These are phyloP conservation scores for Castanopsis chinensis DNA, from an alignment of 306 rosid genomes.

Conservation along the genomic window DNA sequence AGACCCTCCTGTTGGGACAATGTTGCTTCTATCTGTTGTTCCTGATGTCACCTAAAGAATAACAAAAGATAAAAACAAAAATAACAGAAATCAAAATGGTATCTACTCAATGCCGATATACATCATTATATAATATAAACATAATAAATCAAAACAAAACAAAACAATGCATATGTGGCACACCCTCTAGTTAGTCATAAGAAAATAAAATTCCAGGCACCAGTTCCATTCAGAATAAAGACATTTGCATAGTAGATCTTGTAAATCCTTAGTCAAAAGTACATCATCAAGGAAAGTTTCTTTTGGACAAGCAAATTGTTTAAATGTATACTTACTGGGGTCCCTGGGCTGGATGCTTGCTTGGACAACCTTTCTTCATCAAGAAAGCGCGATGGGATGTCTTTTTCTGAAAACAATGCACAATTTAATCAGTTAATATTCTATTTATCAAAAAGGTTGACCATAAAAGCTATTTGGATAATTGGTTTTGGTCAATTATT, in stretches of 20 bases:
- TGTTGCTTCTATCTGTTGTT: conserved; percentile 35
- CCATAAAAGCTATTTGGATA: conserved; percentile 8
- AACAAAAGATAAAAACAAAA: conserved; percentile 15
- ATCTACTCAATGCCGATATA: neutral
- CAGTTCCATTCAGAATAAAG: neutral
- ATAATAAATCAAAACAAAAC: neutral
- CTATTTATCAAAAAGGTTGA: conserved; percentile 10
- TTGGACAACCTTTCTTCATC: conserved; percentile 64
- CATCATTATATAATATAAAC: neutral
- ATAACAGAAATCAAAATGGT: neutral
- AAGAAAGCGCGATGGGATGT: conserved; percentile 67
- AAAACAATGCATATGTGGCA: too few relatives aligned
- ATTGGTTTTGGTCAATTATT: neutral
- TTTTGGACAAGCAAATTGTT: neutral
- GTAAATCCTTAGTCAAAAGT: neutral
- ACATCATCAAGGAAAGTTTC: neutral
- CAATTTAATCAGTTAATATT: neutral
- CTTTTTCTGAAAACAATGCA: conserved; percentile 66
- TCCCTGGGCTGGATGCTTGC: conserved; percentile 74
- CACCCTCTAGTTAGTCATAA: neutral
- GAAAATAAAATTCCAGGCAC: neutral
- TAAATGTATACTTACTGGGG: conserved; percentile 47
- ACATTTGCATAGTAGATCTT: neutral
- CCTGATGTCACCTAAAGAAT: conserved; percentile 55
- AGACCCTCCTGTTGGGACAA: conserved; percentile 48